phyloP scores from a whole-genome alignment of 345 rosid genomes.

The Microthlaspi erraticum region DNA sequence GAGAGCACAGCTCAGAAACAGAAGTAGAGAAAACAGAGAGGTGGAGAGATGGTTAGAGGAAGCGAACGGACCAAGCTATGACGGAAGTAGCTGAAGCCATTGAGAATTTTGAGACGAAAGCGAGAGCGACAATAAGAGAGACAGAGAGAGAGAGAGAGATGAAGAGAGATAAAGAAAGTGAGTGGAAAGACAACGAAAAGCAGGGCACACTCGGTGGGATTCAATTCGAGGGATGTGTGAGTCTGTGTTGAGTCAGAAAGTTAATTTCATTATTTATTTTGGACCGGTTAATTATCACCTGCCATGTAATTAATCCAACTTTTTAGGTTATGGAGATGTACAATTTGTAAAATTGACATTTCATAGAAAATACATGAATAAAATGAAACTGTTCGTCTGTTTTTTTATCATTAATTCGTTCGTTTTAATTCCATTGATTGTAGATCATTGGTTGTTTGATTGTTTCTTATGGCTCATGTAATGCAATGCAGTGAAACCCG shows the following conservation, averaged over 20 bases:
- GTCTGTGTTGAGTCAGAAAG: slow-evolving; percentile 26
- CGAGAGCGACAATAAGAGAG: slow-evolving; percentile 11
- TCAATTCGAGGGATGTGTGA: slow-evolving; percentile 24
- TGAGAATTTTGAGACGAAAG: slow-evolving; percentile 5
- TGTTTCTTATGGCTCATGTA: too few species aligned
- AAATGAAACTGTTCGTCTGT: too few species aligned
- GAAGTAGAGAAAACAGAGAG: slow-evolving; percentile 16
- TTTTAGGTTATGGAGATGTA: neutral
- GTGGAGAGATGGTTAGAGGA: neutral
- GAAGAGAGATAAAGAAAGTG: slow-evolving; percentile 10
- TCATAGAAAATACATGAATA: too few species aligned
- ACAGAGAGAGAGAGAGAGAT: neutral
- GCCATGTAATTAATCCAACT: neutral
- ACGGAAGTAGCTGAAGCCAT: slow-evolving; percentile 56
- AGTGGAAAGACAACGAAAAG: slow-evolving; percentile 38
- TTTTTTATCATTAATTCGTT: too few species aligned
- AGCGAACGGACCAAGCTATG: slow-evolving; percentile 52
- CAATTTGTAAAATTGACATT: neutral
- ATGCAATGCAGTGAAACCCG: slow-evolving; percentile 11
- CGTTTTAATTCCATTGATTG: neutral
- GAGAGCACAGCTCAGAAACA: slow-evolving; percentile 21
- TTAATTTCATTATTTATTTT: neutral
- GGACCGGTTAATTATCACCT: neutral
- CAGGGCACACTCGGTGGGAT: slow-evolving; percentile 26
- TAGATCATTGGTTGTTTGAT: too few species aligned